Evolutionary conservation across 2,329 filamentous ascomycete species (phyloP), one percentile per base, ranked within the genome.

Genomic region (Periconia digitata): DNA sequence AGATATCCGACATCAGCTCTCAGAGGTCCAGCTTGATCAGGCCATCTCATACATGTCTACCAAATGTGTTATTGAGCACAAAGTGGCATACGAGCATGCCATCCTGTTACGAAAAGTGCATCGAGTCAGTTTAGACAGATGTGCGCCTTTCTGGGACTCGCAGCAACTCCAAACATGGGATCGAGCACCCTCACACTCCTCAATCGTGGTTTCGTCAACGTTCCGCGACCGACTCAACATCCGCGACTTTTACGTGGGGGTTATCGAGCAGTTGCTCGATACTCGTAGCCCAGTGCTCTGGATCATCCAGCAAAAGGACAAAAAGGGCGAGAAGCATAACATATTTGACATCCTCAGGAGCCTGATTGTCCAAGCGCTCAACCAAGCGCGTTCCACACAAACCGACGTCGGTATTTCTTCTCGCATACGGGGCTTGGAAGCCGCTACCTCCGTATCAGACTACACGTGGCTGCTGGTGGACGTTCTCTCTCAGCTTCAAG

Each of bases 181-280:
- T 27, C 45, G 17, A 17, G 34, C 42, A 10, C 16, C 40, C 8
- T 29, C 42, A 8, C 4, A 24, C 8, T 49, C 52, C 16, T 46
- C 52, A 2, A 38, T 47, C 15, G 8, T 47, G 5, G 29, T 55
- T 7, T 43, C 18, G 24, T n/a, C 46, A 6, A 52, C 52, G 3
- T 49, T 46, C 21, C 46, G 38, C 16, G 49, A 52, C 24, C 49
- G 49, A 12, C 36, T 52, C 17, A 44, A 52, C 32, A 48, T 50
- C 8, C 45, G 43, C 18, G 43, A 47, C 18, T 55, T 49, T 38
- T 49, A 37, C 40, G 21, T 47, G 15, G 46, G 38, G 34, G 37
- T 47, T 17, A 51, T 55, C 20, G 49, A 55, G 20, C 52, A 54
- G 27, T 46, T 54, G 5, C 38, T 51, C 15, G 36, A 49, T 22